Evolutionary conservation across 257 asterid species (phyloP), one percentile per base, ranked within the genome.

Genomic region (Solanum pinnatisectum): DNA sequence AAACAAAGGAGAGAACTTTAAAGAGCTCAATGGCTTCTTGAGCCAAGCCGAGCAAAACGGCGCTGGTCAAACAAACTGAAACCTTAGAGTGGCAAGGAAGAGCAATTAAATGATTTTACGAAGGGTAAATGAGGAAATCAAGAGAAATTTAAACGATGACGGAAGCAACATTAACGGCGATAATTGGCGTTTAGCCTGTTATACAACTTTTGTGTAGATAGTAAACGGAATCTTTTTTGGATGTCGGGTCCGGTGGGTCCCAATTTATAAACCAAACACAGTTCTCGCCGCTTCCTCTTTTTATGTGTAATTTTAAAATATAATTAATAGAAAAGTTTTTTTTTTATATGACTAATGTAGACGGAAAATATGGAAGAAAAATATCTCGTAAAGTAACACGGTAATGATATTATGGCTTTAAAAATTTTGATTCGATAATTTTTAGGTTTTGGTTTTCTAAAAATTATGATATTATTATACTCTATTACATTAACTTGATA

Each of bases 161-260:
- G 94, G 94, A 84, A 88, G 87, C 68, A 81, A 30, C 37, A 59
- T 71, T 90, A 94, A 92, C 95, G 93, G 95, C 92, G 88, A 90
- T 82, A 30, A 44, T 90, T 93, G 95, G 93, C 95, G 91, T 90
- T 89, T 91, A 85, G 93, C 91, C 91, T 87, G 92, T 49, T 39
- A 52, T 52, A 2, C 63, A 16, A 2, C 60, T 52, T 16, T 52
- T 52, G 73, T 84, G 68, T 9, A 30, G 59, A 35, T 88, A 87
- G 88, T 49, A 73, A 90, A 90, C 93, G 94, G 94, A 91, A 90
- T 89, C 88, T 88, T 88, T 88, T 87, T 77, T 59, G 86, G 73
- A 77, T 37, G 88, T 72, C 1, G 30, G 30, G 30, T 30, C 30
- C n/a, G 18, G 39, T 35, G 93, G 95, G 92, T 60, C 92, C 92